phyloP scores from a whole-genome alignment of 441 rosid species.

The Pelargonium citronellum region DNA sequence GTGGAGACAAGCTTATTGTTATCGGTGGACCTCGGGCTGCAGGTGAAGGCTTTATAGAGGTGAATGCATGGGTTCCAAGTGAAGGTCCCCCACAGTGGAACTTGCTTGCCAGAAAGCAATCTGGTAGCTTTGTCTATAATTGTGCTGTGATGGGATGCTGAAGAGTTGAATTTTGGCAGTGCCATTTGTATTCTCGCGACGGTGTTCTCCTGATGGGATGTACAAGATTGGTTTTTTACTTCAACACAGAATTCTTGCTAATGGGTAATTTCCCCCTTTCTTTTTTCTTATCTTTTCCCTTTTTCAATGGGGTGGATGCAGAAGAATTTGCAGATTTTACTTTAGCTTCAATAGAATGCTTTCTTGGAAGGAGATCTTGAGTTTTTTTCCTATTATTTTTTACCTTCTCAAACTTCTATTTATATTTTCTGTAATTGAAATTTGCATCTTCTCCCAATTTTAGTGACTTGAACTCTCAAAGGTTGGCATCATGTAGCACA shows the following conservation, averaged over 20 bases:
- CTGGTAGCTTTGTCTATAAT: slow-evolving; percentile 83
- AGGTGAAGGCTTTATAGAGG: slow-evolving; percentile 76
- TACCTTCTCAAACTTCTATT: slow-evolving; percentile 24
- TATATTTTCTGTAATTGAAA: slow-evolving; percentile 38
- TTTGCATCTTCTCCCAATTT: slow-evolving; percentile 41
- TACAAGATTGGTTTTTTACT: slow-evolving; percentile 41
- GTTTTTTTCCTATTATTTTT: slow-evolving; percentile 23
- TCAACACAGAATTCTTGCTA: slow-evolving; percentile 39
- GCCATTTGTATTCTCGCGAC: slow-evolving; percentile 25
- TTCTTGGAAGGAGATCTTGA: slow-evolving; percentile 39
- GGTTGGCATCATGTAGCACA: slow-evolving; percentile 40
- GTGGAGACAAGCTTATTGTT: slow-evolving; percentile 78
- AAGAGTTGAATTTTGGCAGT: slow-evolving; percentile 31
- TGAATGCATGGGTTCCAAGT: slow-evolving; percentile 82
- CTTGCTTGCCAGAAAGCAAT: slow-evolving; percentile 64
- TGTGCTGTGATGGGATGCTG: slow-evolving; percentile 99
- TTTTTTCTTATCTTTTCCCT: slow-evolving; percentile 28
- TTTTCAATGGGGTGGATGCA: slow-evolving; percentile 35
- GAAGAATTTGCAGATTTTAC: slow-evolving; percentile 44
- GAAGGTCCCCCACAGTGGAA: slow-evolving; percentile 74
- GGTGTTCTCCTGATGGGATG: slow-evolving; percentile 29
- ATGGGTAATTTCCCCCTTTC: slow-evolving; percentile 46
- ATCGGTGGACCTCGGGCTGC: slow-evolving; percentile 76
- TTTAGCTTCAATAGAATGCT: slow-evolving; percentile 47
- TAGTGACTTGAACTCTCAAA: slow-evolving; percentile 38